phyloP scores from a whole-genome alignment of 805 yeast genomes.

The Yarrowia osloensis region DNA sequence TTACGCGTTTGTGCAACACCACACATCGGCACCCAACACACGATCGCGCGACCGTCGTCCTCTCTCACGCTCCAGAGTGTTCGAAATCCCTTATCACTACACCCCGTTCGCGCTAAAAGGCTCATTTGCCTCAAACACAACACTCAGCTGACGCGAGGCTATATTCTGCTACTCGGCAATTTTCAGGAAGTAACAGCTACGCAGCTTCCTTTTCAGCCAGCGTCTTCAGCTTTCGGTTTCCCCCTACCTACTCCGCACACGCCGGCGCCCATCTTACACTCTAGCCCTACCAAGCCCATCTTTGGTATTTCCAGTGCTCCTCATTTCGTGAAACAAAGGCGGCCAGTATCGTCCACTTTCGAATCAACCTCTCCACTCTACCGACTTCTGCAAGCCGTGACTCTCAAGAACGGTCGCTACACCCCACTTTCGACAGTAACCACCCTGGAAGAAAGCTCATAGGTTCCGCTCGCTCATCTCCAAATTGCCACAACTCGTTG shows the following conservation, averaged over 20 bases:
- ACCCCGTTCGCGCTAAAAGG: neutral
- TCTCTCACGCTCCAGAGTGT: neutral
- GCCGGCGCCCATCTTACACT: neutral
- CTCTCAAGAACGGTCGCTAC: neutral
- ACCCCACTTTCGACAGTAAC: neutral
- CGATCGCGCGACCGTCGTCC: neutral
- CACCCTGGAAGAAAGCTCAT: neutral
- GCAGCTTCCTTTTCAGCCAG: neutral
- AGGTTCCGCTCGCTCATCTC: neutral
- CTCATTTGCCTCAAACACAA: constrained; percentile 1
- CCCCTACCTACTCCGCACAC: too few species aligned
- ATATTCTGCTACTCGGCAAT: neutral
- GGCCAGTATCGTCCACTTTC: too few species aligned
- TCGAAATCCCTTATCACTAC: neutral
- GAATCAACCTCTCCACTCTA: neutral
- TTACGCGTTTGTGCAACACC: neutral
- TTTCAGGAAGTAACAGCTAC: neutral
- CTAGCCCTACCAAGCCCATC: neutral
- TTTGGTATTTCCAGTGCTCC: too few species aligned
- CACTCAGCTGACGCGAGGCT: neutral
- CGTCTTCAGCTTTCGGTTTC: neutral
- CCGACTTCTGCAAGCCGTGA: neutral
- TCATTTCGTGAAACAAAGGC: too few species aligned
- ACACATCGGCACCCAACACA: neutral
- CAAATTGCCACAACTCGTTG: constrained; percentile 4